phyloP scores from a whole-genome alignment of 2,329 filamentous ascomycete species.

The Botrytis elliptica region DNA sequence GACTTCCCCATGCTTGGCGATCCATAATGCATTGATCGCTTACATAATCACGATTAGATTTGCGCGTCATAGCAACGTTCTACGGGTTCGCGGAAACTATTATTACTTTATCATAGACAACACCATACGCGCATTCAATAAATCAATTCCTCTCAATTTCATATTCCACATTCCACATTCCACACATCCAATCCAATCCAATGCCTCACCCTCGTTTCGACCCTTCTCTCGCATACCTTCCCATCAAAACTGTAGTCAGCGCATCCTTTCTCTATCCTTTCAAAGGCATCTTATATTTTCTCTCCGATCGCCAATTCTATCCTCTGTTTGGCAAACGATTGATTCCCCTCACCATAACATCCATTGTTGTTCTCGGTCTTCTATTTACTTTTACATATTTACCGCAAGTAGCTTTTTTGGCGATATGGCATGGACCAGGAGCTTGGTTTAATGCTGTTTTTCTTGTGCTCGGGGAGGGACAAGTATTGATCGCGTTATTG shows the following conservation, averaged over 20 bases:
- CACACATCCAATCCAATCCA: background rate
- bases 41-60: background rate
- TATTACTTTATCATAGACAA: background rate
- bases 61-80: background rate
- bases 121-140: background rate
- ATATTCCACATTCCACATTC: background rate
- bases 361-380: slow-evolving; percentile 76
- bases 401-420: slow-evolving; percentile 84
- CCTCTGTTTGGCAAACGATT: slow-evolving; percentile 77
- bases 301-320: slow-evolving; percentile 73
- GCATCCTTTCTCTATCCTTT: slow-evolving; percentile 51
- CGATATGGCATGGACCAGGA: slow-evolving; percentile 80
- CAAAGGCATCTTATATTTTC: slow-evolving; percentile 80
- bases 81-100: background rate
- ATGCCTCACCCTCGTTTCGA: slow-evolving; percentile 17
- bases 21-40: background rate
- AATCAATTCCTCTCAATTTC: background rate
- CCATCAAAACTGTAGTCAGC: slow-evolving; percentile 34
- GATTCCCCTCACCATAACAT: slow-evolving; percentile 78
- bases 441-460: slow-evolving; percentile 91
- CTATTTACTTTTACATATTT: slow-evolving; percentile 87
- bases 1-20: slow-evolving; percentile 6
- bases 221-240: slow-evolving; percentile 16
- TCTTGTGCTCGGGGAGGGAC: slow-evolving; percentile 75
- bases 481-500: slow-evolving; percentile 43